A percentile compares a stretch with the other conserved stretches of the same genome.
Conservation (phyloP, 2,329 filamentous ascomycete genomes). For the Emergomyces africanus region DNA sequence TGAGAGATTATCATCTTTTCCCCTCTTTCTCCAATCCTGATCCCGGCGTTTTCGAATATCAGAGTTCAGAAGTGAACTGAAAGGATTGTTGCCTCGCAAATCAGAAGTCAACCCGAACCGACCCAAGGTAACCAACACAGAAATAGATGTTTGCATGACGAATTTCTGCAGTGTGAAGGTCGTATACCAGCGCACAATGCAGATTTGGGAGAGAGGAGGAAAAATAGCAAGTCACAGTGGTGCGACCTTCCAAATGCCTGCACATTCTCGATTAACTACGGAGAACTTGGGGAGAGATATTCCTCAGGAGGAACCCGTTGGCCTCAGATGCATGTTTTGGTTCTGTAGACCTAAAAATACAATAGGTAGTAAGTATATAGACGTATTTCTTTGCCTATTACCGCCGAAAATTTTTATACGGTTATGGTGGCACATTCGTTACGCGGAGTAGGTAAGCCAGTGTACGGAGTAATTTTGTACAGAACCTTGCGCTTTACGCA, state of each 20-base stretch:
- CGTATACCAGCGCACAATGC: not conserved
- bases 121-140: not conserved
- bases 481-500: not conserved
- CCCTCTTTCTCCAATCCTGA: not conserved
- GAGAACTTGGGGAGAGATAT: not conserved
- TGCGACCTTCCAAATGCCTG: not conserved
- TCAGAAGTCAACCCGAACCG: not conserved
- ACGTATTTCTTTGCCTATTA: not conserved
- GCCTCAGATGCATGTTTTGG: not conserved
- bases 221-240: not conserved
- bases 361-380: not conserved
- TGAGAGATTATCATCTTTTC: not conserved
- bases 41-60: not conserved
- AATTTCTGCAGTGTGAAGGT: not conserved
- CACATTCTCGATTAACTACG: not conserved
- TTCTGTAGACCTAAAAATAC: not conserved
- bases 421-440: too few species aligned
- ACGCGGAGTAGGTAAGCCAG: too few species aligned
- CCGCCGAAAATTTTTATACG: not conserved
- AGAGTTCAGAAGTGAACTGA: not conserved
- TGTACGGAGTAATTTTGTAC: not conserved
- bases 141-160: not conserved
- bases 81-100: not conserved
- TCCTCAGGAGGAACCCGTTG: not conserved
- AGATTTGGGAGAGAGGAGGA: not conserved